phyloP scores from a whole-genome alignment of 2,329 filamentous ascomycete species.

The Zasmidium cellare region DNA sequence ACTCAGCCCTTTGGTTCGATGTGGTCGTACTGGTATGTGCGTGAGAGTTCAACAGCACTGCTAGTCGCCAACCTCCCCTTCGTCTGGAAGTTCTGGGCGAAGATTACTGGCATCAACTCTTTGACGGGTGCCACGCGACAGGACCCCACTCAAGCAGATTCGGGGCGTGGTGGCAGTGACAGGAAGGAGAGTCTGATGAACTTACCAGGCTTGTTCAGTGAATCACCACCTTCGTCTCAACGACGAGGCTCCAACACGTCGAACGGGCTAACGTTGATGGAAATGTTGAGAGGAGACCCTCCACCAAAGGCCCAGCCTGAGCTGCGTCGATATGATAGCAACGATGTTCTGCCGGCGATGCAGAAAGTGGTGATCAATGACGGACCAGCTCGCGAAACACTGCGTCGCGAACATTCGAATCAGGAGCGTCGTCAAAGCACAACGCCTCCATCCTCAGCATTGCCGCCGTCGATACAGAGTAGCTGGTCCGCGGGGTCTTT shows the following conservation, averaged over 20 bases:
- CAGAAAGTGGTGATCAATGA: constrained; percentile 6
- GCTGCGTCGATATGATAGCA: neutral
- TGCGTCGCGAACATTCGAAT: constrained; percentile 4
- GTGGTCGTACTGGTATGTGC: constrained; percentile 63
- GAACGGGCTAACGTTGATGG: neutral
- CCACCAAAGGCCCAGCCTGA: neutral
- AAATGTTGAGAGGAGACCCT: constrained; percentile 1
- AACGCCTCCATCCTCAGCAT: constrained; percentile 4
- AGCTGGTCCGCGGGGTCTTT: constrained; percentile 17
- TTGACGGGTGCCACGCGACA: constrained; percentile 7
- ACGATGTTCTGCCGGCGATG: neutral
- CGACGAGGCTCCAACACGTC: neutral
- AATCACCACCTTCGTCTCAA: neutral
- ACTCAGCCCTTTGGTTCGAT: constrained; percentile 55
- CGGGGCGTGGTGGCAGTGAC: constrained; percentile 1
- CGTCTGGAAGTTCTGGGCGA: constrained; percentile 57
- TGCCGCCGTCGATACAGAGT: constrained; percentile 10
- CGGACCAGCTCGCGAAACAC: neutral
- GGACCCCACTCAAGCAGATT: neutral
- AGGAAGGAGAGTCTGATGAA: constrained; percentile 11
- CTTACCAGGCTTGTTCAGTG: constrained; percentile 9
- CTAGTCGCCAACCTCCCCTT: constrained; percentile 63
- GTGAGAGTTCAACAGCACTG: constrained; percentile 60
- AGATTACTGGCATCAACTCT: constrained; percentile 34
- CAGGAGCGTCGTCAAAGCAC: constrained; percentile 1